Evolutionary conservation across 768 basidiomycete species (phyloP), one percentile per base, ranked within the genome.

Genomic region (Lactarius akahatsu): DNA sequence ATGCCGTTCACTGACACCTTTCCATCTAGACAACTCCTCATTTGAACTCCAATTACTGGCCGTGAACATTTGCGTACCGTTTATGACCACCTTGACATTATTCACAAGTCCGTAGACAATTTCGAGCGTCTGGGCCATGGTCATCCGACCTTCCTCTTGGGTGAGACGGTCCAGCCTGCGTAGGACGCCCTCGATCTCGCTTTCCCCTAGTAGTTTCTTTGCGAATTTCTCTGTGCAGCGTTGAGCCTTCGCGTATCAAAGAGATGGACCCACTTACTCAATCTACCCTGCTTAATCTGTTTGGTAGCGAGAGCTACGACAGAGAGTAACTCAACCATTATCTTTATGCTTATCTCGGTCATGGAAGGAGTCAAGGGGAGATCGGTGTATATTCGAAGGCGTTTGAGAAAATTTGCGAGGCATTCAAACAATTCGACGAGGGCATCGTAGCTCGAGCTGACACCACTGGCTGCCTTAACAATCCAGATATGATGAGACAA

Each of bases 361-460:
- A 32, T 34, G 1, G 30, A 13, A 18, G 32, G 26, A 18, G 26
- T 34, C n/a, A 32, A 32, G 10, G 28, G 54, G 11, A 32, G 16
- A 0, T 56, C 32, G 11, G 55, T 32, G 16, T 56, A 56, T 0
- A 34, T 26, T 18, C 28, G 9, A 26, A 56, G 55, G 16, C 55
- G 55, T 20, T 30, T 18, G 7, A 56, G 55, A 6, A 56, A 56
- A 6, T 32, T 56, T 20, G 3, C 55, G 26, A 56, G 9, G n/a
- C 1, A 50, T 28, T 57, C 56, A 5, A 63, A 63, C 2, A 63
- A 45, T 0, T 63, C 43, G 10, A 63, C 34, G 1, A 63, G 43
- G 1, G 62, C 56, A 13, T 63, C 56, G 6, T 63, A 63, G 26
- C 62, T 58, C 15, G 50, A 59, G 18, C 28, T 54, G 16, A 63